Conservation (phyloP, 768 basidiomycete genomes). For the Xanthoconium purpureum region DNA sequence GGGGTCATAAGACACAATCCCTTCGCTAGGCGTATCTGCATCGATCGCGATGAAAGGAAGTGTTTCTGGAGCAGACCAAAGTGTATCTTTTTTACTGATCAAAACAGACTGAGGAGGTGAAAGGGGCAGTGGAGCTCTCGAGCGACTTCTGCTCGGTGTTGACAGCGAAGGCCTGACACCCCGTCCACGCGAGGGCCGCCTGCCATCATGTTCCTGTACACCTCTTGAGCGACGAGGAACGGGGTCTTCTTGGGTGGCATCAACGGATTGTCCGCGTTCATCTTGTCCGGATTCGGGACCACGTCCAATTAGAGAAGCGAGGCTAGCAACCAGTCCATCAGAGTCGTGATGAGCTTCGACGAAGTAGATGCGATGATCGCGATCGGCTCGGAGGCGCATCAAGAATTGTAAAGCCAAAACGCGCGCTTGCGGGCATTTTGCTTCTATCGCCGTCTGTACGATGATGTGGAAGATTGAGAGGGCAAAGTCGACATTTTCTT, state of each 20-base stretch:
- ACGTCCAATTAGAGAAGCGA: constrained; percentile 66
- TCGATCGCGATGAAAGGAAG: constrained; percentile 55
- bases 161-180: constrained; percentile 43
- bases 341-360: constrained; percentile 50
- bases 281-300: constrained; percentile 30
- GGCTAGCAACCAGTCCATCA: constrained; percentile 52
- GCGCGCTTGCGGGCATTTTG: constrained; percentile 56
- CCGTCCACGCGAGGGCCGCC: constrained; percentile 52
- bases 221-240: constrained; percentile 43
- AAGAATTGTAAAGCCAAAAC: constrained; percentile 81
- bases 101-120: constrained; percentile 25
- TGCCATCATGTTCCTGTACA: constrained; percentile 50
- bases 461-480: constrained; percentile 52
- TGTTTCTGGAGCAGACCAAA: constrained; percentile 72
- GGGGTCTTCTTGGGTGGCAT: constrained; percentile 29
- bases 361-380: constrained; percentile 83
- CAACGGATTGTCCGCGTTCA: constrained; percentile 24
- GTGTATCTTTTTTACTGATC: constrained; percentile 39
- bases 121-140: constrained; percentile 44
- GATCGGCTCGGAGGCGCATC: constrained; percentile 84
- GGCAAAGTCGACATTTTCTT: constrained; percentile 50
- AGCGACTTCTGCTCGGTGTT: constrained; percentile 58
- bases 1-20: constrained; percentile 63
- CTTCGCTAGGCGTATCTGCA: constrained; percentile 63
- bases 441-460: constrained; percentile 43